phyloP scores from a whole-genome alignment of 2,329 filamentous ascomycete species.

The Colletotrichum aenigma region DNA sequence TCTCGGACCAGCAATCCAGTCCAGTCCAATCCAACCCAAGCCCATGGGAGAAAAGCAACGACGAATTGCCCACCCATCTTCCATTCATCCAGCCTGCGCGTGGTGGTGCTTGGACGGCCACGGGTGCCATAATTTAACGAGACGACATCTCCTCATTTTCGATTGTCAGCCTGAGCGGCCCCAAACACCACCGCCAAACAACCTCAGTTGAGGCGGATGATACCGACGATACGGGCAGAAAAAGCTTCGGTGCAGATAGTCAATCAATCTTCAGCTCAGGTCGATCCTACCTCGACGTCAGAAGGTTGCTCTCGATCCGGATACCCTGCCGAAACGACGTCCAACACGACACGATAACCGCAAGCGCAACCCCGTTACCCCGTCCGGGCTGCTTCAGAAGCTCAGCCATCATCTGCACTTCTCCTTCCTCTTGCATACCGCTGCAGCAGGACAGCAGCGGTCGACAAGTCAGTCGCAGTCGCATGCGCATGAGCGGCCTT shows the following conservation, averaged over 20 bases:
- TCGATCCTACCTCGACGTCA: background rate
- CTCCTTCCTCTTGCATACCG: background rate
- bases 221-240: background rate
- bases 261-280: background rate
- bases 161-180: background rate
- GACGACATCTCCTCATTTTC: background rate
- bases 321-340: background rate
- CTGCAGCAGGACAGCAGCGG: background rate
- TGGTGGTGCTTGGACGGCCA: slow-evolving; percentile 15
- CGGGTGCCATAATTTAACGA: slow-evolving; percentile 2
- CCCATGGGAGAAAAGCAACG: slow-evolving; percentile 14
- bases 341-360: background rate
- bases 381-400: background rate
- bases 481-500: background rate
- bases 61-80: background rate
- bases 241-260: background rate
- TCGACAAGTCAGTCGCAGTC: background rate
- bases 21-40: background rate
- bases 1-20: background rate
- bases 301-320: background rate
- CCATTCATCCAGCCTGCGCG: background rate
- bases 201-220: slow-evolving; percentile 2
- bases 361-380: background rate
- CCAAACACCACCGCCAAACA: background rate
- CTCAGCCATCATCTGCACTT: background rate